Base-by-base conservation (phyloP, 208 protist genomes). In the Porcisia hertigi region DNA sequence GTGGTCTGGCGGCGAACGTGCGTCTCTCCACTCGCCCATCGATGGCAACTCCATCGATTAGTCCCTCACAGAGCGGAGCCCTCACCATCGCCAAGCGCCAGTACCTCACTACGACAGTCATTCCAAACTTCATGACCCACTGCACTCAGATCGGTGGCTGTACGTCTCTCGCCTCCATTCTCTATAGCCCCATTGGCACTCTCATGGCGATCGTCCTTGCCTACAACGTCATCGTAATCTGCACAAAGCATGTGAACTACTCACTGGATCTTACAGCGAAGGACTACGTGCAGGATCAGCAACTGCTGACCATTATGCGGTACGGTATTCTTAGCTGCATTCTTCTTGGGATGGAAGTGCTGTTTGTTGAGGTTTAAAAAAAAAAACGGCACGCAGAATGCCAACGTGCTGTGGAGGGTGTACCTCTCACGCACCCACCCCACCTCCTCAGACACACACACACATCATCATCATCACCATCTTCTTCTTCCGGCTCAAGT, bases 211-310 rank as follows among this genome's bases (percentile, higher is more conserved):
- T 95, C 20, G 65, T 93, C n/a, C 82, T 97, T 30, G 89, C 93
- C 41, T 97, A 97, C 80, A 97, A 97, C 82, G 88, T 97, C 14
- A 81, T 93, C 52, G 91, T 97, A 11, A 86, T 97, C 52, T 80
- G 87, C 67, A 86, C 88, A 20, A 97, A 97, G 84, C 88, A 97
- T 76, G 77, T 93, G 20, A 86, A 86, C 73, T 97, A 97, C 79
- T 87, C 89, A 6, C 86, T 97, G 74, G 93, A 97, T 76, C 86
- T 97, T 66, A 97, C 91, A 18, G 89, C 88, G 41, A 95, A 94
- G 81, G 93, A 97, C 66, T 97, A 97, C 84, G 91, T 97, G 77
- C 93, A 97, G 84, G 93, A 97, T 66, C 88, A 93, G 87, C 86
- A 93, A 70, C 86, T 95, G 55, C 86, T 93, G 71, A 82, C 87